Conservation (phyloP, 2,329 filamentous ascomycete genomes). For the Cytospora schulzeri region DNA sequence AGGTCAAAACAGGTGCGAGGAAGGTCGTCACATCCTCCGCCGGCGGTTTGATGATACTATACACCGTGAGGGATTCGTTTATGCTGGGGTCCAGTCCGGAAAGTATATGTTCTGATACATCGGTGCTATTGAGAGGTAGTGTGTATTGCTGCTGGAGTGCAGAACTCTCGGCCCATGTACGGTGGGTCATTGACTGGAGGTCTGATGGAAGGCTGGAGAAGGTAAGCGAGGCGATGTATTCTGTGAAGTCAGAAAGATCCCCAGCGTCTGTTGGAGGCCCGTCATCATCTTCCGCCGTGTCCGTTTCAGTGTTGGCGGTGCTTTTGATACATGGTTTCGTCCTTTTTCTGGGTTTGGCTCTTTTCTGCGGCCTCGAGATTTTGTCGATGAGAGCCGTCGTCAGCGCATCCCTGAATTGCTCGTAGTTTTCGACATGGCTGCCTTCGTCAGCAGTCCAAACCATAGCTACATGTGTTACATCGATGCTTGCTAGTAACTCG, state of each 20-base stretch:
- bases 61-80: slow-evolving; percentile 68
- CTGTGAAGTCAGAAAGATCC: slow-evolving; percentile 77
- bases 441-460: not conserved
- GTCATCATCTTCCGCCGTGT: not conserved
- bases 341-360: slow-evolving; percentile 39
- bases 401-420: slow-evolving; percentile 73
- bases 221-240: slow-evolving; percentile 73
- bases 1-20: slow-evolving; percentile 62
- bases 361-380: slow-evolving; percentile 52
- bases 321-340: slow-evolving; percentile 28
- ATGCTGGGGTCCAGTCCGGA: slow-evolving; percentile 60
- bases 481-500: no score
- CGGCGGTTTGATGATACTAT: slow-evolving; percentile 57
- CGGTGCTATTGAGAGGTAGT: slow-evolving; percentile 54
- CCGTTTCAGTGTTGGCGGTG: not conserved
- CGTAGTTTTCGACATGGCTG: slow-evolving; percentile 53
- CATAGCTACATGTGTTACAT: not conserved
- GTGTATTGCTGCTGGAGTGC: slow-evolving; percentile 58
- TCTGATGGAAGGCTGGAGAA: slow-evolving; percentile 66
- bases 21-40: slow-evolving; percentile 54
- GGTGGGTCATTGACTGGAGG: slow-evolving; percentile 64
- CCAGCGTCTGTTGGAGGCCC: slow-evolving; percentile 49
- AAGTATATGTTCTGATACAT: slow-evolving; percentile 51
- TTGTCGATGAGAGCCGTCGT: slow-evolving; percentile 69
- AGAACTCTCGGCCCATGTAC: slow-evolving; percentile 51